Conservation (phyloP, 495 filamentous ascomycete species). For the Hyaloscypha finlandica region DNA sequence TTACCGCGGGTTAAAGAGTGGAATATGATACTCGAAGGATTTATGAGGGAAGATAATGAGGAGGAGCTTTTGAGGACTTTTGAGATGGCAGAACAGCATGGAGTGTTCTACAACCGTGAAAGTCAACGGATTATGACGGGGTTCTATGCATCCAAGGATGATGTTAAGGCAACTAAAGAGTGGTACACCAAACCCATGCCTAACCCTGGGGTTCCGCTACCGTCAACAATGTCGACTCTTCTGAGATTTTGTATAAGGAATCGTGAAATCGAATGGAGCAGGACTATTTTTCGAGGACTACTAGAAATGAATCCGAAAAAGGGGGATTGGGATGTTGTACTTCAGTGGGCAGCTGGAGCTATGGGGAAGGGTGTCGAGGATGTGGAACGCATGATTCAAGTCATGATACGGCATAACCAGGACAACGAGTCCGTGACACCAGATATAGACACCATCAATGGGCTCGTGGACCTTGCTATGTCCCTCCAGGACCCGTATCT, state of each 20-base stretch:
- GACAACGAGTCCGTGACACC: conserved; percentile 48
- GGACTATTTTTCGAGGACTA: conserved; percentile 60
- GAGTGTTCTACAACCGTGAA: conserved; percentile 36
- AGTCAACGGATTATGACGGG: conserved; percentile 52
- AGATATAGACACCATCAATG: conserved; percentile 72
- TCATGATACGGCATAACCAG: conserved; percentile 53
- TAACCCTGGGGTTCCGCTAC: conserved; percentile 7
- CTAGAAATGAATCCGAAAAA: conserved; percentile 49
- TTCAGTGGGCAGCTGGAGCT: conserved; percentile 73
- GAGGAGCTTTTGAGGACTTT: conserved; percentile 49
- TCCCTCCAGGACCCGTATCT: conserved; percentile 67
- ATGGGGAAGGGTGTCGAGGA: conserved; percentile 70
- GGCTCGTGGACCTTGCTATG: conserved; percentile 72
- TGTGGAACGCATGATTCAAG: conserved; percentile 65
- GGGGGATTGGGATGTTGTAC: conserved; percentile 64
- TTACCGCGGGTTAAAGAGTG: conserved; percentile 44
- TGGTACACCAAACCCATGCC: conserved; percentile 65
- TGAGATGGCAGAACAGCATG: conserved; percentile 35
- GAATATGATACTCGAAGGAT: conserved; percentile 62
- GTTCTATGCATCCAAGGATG: conserved; percentile 52
- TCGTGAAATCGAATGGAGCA: conserved; percentile 63
- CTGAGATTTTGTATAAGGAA: conserved; percentile 59
- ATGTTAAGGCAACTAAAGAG: conserved; percentile 53
- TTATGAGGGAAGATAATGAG: conserved; percentile 63
- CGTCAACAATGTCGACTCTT: conserved; percentile 49